phyloP scores from a whole-genome alignment of 208 protist species.

The Trichomonas tenax region DNA sequence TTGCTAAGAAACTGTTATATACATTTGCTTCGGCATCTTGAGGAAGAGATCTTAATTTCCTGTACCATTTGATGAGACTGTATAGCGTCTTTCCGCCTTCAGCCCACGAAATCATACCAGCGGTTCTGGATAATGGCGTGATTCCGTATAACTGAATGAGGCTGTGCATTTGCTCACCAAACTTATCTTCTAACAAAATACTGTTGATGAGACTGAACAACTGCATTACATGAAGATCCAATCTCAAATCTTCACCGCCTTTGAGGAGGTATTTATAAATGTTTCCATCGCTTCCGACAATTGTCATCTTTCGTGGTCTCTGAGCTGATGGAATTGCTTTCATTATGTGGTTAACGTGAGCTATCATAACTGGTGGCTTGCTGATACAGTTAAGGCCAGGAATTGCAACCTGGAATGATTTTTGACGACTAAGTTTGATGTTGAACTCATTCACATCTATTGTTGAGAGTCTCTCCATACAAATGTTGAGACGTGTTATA shows the following conservation, averaged over 20 bases:
- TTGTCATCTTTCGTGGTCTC: not conserved
- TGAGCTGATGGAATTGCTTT: not conserved
- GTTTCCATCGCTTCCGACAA: not conserved
- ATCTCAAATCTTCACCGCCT: not conserved
- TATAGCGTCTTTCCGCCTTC: not conserved
- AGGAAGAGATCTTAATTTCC: not conserved
- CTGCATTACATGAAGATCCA: not conserved
- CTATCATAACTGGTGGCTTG: not conserved
- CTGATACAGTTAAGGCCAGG: not conserved
- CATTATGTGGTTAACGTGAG: not conserved
- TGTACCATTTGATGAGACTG: not conserved
- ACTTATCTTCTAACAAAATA: not conserved
- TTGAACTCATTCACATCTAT: not conserved
- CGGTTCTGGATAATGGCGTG: not conserved
- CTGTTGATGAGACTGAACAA: not conserved
- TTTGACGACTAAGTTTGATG: not conserved
- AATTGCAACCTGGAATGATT: not conserved
- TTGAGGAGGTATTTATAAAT: not conserved
- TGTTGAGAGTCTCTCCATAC: not conserved
- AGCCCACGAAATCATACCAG: not conserved
- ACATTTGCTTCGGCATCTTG: not conserved
- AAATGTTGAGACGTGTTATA: not conserved
- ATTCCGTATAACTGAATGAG: not conserved
- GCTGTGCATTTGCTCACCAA: not conserved
- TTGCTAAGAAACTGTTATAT: not conserved